Evolutionary conservation across 2,329 filamentous ascomycete species (phyloP).

Genomic region (Sporothrix dimorphospora): DNA sequence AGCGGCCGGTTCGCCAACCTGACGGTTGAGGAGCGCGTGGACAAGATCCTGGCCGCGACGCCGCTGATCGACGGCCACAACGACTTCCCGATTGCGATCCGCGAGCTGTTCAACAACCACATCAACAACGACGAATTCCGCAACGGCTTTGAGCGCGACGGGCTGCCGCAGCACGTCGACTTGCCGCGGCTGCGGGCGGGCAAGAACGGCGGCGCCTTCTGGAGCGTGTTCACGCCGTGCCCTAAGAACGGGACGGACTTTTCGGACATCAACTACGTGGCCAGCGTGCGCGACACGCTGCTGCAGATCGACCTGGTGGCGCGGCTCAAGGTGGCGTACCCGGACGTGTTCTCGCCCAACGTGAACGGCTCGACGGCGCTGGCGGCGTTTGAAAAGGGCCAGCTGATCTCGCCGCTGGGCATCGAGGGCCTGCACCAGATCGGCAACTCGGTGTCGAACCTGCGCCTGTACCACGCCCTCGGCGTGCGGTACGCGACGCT

Average conservation of each 20-base stretch:
- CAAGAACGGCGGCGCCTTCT: conserved; percentile 82
- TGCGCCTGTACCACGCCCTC: conserved; percentile 74
- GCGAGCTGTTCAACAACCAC: conserved; percentile 69
- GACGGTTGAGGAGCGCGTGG: conserved; percentile 35
- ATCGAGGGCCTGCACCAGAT: conserved; percentile 94
- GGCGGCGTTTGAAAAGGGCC: conserved; percentile 59
- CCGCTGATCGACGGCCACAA: conserved; percentile 73
- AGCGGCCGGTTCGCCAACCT: no score
- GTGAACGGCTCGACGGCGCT: conserved; percentile 64
- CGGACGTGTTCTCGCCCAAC: conserved; percentile 67
- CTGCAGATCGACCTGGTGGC: conserved; percentile 75
- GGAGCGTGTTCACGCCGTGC: conserved; percentile 83
- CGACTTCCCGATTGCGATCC: conserved; percentile 78
- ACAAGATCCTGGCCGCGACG: conserved; percentile 34
- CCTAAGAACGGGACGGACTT: conserved; percentile 73
- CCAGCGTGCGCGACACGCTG: conserved; percentile 59
- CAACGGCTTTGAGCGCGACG: conserved; percentile 72
- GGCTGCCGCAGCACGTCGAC: conserved; percentile 73
- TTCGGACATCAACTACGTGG: conserved; percentile 70
- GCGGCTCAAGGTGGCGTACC: conserved; percentile 66
- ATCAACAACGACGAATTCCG: conserved; percentile 77
- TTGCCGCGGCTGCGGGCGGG: conserved; percentile 73
- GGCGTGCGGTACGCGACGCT: conserved; percentile 88
- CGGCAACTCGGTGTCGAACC: conserved; percentile 76
- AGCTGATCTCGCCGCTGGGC: conserved; percentile 76